These are phyloP conservation scores for Rubus idaeus DNA, from an alignment of 306 rosid species.

Conservation along the genomic window DNA sequence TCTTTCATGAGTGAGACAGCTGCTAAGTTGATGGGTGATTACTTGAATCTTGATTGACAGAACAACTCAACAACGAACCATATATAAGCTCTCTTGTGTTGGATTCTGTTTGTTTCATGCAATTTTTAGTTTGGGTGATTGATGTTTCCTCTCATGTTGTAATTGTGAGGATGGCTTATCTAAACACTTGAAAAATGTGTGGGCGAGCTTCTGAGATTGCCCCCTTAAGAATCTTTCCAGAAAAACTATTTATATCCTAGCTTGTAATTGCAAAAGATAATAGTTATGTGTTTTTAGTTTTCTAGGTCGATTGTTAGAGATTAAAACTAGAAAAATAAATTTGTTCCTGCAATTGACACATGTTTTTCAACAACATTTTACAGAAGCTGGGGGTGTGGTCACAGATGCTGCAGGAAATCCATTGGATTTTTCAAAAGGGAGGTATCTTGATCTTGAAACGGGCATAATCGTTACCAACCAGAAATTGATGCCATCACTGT, in stretches of 20 bases:
- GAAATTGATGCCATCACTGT: slow-evolving; percentile 83
- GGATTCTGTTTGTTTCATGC: slow-evolving; percentile 7
- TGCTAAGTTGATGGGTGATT: not conserved
- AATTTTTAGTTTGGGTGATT: not conserved
- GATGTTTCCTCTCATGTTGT: not conserved
- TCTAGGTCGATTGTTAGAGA: not conserved
- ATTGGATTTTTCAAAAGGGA: slow-evolving; percentile 84
- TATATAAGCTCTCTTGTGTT: not conserved
- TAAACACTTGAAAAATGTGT: not conserved
- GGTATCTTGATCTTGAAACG: slow-evolving; percentile 65
- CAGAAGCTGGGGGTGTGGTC: slow-evolving; percentile 90
- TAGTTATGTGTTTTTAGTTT: not conserved
- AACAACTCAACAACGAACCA: not conserved
- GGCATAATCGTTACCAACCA: slow-evolving; percentile 88
- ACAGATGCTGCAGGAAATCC: slow-evolving; percentile 86
- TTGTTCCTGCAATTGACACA: not conserved
- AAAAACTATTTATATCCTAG: not conserved
- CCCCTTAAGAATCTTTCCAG: not conserved
- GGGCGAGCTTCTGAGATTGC: not conserved
- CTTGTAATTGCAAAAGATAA: not conserved
- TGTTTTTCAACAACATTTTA: slow-evolving; percentile 21
- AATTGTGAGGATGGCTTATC: too few species aligned
- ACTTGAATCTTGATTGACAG: not conserved
- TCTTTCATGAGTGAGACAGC: not conserved
- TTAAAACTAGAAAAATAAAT: not conserved